Percentiles rank a stretch among this genome's conserved stretches.
Conservation (phyloP, 208 protist species). For the Trichomonas vaginalis region DNA sequence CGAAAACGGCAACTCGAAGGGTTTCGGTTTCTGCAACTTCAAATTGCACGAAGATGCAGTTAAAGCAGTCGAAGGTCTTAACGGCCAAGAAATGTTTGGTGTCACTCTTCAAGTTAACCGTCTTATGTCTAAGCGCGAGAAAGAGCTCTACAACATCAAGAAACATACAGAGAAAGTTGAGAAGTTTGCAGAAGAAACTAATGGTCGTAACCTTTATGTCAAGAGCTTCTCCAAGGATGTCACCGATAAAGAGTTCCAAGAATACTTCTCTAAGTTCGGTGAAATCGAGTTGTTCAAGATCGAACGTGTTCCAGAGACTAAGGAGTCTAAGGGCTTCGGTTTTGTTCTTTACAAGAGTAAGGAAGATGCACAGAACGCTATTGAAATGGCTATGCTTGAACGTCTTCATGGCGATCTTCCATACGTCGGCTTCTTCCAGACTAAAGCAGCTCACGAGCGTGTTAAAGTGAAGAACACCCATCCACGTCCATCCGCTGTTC, state of each 20-base stretch:
- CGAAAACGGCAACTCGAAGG: slow-evolving; percentile 63
- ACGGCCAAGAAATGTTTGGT: slow-evolving; percentile 46
- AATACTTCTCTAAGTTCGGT: not conserved
- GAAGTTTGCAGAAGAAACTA: not conserved
- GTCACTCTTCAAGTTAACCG: slow-evolving; percentile 53
- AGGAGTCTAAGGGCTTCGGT: not conserved
- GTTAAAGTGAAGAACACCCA: no score
- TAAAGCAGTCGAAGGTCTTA: slow-evolving; percentile 42
- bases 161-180: no score
- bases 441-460: not conserved
- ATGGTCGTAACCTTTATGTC: not conserved
- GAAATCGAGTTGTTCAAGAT: not conserved
- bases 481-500: no score
- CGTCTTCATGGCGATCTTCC: not conserved
- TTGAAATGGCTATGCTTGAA: not conserved
- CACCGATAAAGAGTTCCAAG: not conserved
- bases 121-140: slow-evolving; percentile 78
- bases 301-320: not conserved
- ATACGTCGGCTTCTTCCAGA: not conserved
- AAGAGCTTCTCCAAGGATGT: not conserved
- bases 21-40: slow-evolving; percentile 94
- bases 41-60: slow-evolving; percentile 38
- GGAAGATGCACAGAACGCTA: not conserved
- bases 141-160: slow-evolving; percentile 23
- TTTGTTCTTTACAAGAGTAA: not conserved